These are phyloP conservation scores for Huntiella savannae DNA, from an alignment of 2,329 filamentous ascomycete species.

Conservation along the genomic window DNA sequence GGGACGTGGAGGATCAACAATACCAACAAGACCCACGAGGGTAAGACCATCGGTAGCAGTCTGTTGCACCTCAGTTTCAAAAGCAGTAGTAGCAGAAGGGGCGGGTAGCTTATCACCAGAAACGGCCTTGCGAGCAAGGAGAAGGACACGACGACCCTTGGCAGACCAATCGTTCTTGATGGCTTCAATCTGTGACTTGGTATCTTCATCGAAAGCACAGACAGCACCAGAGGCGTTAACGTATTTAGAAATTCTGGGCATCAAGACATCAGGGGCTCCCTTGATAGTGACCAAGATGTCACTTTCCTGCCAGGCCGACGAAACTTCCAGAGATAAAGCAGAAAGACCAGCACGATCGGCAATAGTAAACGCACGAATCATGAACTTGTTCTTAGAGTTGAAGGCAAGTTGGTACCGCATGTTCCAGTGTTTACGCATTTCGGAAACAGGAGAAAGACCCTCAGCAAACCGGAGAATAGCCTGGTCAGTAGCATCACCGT, in stretches of 20 bases:
- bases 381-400: conserved; percentile 14
- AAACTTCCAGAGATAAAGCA: conserved; percentile 94
- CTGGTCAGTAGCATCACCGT: conserved; percentile 91
- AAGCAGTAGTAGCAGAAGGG: conserved; percentile 55
- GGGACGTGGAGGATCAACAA: conserved; percentile 88
- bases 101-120: conserved; percentile 51
- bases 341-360: conserved; percentile 55
- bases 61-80: conserved; percentile 79
- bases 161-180: conserved; percentile 84
- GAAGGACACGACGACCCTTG: conserved; percentile 82
- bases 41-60: conserved; percentile 65
- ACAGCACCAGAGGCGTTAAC: conserved; percentile 62
- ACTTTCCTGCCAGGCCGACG: conserved; percentile 97
- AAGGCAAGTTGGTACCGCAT: conserved; percentile 67
- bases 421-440: conserved; percentile 28
- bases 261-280: conserved; percentile 89
- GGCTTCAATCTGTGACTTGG: conserved; percentile 49
- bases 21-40: conserved; percentile 77
- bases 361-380: conserved; percentile 54
- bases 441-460: conserved; percentile 73
- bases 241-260: conserved; percentile 68
- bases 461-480: conserved; percentile 78
- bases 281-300: conserved; percentile 58
- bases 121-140: conserved; percentile 68
- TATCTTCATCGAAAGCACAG: conserved; percentile 49